A percentile compares a stretch with the other conserved stretches of the same genome.
Conservation (phyloP, 2,329 filamentous ascomycete species). For the Cytospora schulzeri region DNA sequence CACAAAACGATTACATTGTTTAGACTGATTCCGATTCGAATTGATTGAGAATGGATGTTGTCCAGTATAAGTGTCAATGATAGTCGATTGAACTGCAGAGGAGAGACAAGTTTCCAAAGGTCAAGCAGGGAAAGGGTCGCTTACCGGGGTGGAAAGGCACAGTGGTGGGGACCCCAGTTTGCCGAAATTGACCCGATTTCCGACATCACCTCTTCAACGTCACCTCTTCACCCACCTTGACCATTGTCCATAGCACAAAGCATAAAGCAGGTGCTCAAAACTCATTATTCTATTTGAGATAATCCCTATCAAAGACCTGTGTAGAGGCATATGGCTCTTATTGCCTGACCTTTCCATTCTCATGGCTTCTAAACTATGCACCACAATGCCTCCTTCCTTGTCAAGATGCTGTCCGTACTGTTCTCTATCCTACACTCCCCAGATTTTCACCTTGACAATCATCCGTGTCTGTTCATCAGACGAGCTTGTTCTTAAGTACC, state of each 20-base stretch:
- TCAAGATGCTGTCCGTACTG: too few species aligned
- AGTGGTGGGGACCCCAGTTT: not conserved
- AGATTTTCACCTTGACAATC: too few species aligned
- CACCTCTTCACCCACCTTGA: not conserved
- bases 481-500: too few species aligned
- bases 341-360: not conserved
- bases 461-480: too few species aligned
- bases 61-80: too few species aligned
- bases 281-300: too few species aligned
- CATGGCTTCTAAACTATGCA: not conserved
- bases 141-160: not conserved
- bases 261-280: not conserved
- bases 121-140: too few species aligned
- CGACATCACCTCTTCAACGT: not conserved
- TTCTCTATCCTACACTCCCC: too few species aligned
- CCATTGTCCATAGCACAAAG: not conserved
- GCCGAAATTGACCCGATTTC: not conserved
- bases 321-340: not conserved
- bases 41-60: too few species aligned
- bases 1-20: not conserved
- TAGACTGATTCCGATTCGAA: too few species aligned
- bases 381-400: not conserved
- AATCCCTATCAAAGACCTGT: not conserved
- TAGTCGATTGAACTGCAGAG: not conserved
- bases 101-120: not conserved